Evolutionary conservation across 768 basidiomycete species (phyloP), one percentile per base, ranked within the genome.

Genomic region (Saitozyma podzolica): DNA sequence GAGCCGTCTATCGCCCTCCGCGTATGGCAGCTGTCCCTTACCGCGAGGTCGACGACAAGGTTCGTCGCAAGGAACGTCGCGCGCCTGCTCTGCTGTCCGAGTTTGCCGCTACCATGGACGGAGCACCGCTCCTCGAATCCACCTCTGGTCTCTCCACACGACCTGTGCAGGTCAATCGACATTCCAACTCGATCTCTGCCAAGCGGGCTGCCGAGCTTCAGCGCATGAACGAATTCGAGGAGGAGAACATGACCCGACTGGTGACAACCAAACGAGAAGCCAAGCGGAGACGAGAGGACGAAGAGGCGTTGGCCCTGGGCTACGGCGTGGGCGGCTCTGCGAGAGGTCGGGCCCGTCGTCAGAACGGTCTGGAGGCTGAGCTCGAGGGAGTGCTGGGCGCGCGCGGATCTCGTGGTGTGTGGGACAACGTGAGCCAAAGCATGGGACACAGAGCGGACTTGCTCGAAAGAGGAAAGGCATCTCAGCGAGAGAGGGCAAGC

Each of bases 11-110:
- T 64, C 68, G 79, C 54, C 92, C 95, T 1, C 94, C 95, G 0
- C 88, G 88, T 62, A 80, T 97, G 19, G 95, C 92, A 0, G 90
- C 94, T 0, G 84, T 92, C 79, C 94, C 92, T 0, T 97, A 96
- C 80, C 84, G 79, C 51, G 87, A 88, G 40, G 80, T 83, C 74
- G 65, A 63, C 48, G 45, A 41, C 9, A 64, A 70, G 50, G 29
- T 29, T 29, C 29, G 29, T 29, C 75, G 80, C 73, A 83, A 69
- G 79, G 84, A 78, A 80, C 82, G 67, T 64, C 55, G 83, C 82
- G 58, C 85, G 83, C 19, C 78, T 50, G 63, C 75, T 49, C 50
- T 78, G 45, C 50, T 81, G 50, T 73, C 80, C 43, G 78, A 79
- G 54, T 79, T 79, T 48, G 76, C 78, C 1, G 59, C 66, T 9